Evolutionary conservation across 768 basidiomycete species (phyloP), one percentile per base, ranked within the genome.

Genomic region (Hericium coralloides): DNA sequence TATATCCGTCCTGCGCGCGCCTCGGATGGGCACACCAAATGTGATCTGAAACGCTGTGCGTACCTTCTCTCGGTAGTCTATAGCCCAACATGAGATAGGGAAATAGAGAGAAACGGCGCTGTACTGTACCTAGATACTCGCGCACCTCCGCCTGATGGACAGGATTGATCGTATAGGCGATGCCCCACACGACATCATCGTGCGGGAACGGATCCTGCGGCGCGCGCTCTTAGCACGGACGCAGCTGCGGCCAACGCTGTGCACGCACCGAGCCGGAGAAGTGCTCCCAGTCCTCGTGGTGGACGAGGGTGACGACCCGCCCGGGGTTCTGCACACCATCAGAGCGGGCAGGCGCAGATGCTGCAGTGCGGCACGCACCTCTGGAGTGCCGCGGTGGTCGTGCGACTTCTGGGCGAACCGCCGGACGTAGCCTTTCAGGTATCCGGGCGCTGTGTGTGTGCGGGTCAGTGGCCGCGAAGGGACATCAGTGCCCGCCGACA

Each of bases 391-490:
- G 12, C 94, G 79, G 70, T 98, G 94, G 66, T 98, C 94, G 67
- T 92, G 89, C 56, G 92, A 95, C 66, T 82, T 81, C 70, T 95
- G 92, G 0, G 93, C 91, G 64, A 97, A 97, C 25, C 94, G 76
- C 1, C 93, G 81, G 0, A 95, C 89, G 59, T 92, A 93, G 37
- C 90, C 90, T 71, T 93, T 95, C 62, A 97, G 73, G 65, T 86
- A 97, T 10, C 94, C 94, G 0, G 89, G 77, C 0, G 77, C 89
- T 87, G 56, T 37, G 14, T 15, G 48, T 50, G 49, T 15, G 12
- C 52, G 23, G 3, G 43, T 38, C 23, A 36, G 49, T 53, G 20
- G 38, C 31, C 7, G 41, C 38, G 55, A 31, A 31, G 23, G 14
- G 20, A 15, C 17, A 45, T 17, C 43, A 36, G n/a, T 9, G 18